Percentiles rank a stretch among this genome's conserved stretches.
These are phyloP conservation scores for Wickerhamiella qilinensis DNA, from an alignment of 805 yeast genomes.

Conservation along the genomic window DNA sequence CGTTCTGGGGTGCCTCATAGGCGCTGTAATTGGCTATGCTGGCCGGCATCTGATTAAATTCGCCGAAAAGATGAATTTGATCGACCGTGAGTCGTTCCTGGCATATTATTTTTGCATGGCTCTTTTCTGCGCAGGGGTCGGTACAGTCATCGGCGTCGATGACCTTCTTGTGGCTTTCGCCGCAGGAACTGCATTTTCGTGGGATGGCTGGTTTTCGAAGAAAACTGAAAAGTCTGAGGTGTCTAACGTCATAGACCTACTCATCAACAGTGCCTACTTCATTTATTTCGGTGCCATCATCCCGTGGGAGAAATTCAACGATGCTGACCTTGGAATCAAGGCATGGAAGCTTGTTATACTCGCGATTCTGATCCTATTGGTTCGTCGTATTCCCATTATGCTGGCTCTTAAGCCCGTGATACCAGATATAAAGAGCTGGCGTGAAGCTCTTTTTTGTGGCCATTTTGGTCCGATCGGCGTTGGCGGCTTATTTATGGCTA, in stretches of 20 bases:
- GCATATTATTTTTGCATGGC: conserved; percentile 74
- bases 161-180: conserved; percentile 79
- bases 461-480: conserved; percentile 96
- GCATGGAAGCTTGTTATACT: conserved; percentile 69
- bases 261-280: conserved; percentile 71
- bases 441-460: conserved; percentile 87
- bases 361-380: conserved; percentile 55
- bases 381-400: conserved; percentile 75
- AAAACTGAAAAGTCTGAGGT: conserved; percentile 76
- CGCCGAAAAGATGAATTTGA: conserved; percentile 52
- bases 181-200: conserved; percentile 85
- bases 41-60: conserved; percentile 57
- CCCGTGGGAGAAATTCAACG: conserved; percentile 73
- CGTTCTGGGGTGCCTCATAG: conserved; percentile 59
- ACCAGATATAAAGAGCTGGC: conserved; percentile 81
- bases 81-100: conserved; percentile 78
- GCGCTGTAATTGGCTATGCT: conserved; percentile 51
- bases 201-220: conserved; percentile 82
- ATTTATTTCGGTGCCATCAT: conserved; percentile 81
- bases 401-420: conserved; percentile 57
- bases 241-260: conserved; percentile 74
- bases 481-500: conserved; percentile 76
- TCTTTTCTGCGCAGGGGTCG: conserved; percentile 74
- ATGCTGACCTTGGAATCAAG: conserved; percentile 39
- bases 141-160: conserved; percentile 75